Percentiles rank a stretch among this genome's conserved stretches.
phyloP scores from a whole-genome alignment of 1,284 basidiomycete genomes.

The Naganishia sp. region DNA sequence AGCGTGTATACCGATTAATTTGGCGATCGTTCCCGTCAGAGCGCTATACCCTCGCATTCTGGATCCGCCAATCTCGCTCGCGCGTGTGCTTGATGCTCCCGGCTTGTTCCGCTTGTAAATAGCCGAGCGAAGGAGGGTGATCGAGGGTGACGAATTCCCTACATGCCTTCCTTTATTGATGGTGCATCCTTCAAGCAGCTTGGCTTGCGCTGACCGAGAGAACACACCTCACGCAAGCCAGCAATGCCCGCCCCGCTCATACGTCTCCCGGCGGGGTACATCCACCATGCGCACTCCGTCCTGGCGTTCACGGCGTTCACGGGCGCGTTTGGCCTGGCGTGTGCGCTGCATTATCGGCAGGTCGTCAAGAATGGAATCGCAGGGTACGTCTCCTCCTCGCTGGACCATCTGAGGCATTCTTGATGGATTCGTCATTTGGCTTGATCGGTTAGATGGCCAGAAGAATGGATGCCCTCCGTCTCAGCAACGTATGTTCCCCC shows the following conservation, averaged over 20 bases:
- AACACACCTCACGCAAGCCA: background rate
- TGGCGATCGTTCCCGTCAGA: too few relatives aligned
- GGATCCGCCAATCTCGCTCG: too few relatives aligned
- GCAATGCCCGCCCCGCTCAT: constrained; percentile 16
- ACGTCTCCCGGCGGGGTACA: constrained; percentile 29
- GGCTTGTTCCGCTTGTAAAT: too few relatives aligned
- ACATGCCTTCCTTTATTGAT: background rate
- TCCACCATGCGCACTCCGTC: constrained; percentile 63
- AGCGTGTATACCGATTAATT: too few relatives aligned
- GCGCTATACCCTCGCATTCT: too few relatives aligned
- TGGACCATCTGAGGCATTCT: background rate
- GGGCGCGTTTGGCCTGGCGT: constrained; percentile 68
- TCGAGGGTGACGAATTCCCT: background rate
- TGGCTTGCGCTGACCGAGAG: too few relatives aligned
- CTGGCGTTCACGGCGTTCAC: constrained; percentile 71
- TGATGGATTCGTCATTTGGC: background rate
- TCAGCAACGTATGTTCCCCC: constrained; percentile 73
- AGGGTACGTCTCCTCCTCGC: constrained; percentile 28
- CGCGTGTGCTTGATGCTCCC: too few relatives aligned
- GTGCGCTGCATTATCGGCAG: constrained; percentile 74
- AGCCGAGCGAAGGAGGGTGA: background rate
- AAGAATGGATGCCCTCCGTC: constrained; percentile 60
- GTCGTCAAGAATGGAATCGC: constrained; percentile 82
- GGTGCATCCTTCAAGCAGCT: too few relatives aligned
- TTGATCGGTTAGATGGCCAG: constrained; percentile 9